A percentile compares a stretch with the other conserved stretches of the same genome.
Evolutionary conservation across 2,329 filamentous ascomycete genomes (phyloP).

Genomic region (Xylaria arbuscula): DNA sequence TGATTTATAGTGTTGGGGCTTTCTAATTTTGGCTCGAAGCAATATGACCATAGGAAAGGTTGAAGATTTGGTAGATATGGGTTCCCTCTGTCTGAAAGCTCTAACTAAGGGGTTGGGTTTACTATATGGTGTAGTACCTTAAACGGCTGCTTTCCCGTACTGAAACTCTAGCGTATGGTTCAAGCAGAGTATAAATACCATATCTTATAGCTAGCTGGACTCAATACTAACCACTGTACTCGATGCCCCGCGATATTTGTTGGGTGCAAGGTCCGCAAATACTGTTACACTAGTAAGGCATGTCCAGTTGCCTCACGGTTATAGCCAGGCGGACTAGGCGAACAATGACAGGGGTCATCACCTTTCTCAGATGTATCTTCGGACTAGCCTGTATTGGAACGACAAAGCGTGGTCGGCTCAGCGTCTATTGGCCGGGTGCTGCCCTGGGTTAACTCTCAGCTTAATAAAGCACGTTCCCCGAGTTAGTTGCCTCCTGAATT

Average conservation of each 20-base stretch:
- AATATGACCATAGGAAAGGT: neutral
- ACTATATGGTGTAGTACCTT: no score
- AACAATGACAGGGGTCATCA: neutral
- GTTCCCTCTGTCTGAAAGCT: neutral
- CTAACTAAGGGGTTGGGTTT: neutral
- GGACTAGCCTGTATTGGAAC: constrained; percentile 3
- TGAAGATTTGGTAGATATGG: neutral
- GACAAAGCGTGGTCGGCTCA: neutral
- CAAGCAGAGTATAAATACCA: neutral
- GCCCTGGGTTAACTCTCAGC: neutral
- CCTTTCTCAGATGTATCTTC: neutral
- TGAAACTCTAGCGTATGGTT: neutral
- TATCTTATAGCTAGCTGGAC: neutral
- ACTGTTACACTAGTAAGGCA: neutral
- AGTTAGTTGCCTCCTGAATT: neutral
- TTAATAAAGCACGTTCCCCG: neutral
- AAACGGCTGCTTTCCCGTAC: neutral
- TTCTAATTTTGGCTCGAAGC: neutral
- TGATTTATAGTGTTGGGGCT: neutral
- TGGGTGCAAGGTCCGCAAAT: neutral
- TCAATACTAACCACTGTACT: neutral
- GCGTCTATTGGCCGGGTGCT: neutral
- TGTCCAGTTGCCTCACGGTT: constrained; percentile 3
- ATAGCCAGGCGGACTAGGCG: constrained; percentile 12
- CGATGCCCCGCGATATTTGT: neutral